phyloP scores from a whole-genome alignment of 2,329 filamentous ascomycete species.

The Sporothrix inflata region DNA sequence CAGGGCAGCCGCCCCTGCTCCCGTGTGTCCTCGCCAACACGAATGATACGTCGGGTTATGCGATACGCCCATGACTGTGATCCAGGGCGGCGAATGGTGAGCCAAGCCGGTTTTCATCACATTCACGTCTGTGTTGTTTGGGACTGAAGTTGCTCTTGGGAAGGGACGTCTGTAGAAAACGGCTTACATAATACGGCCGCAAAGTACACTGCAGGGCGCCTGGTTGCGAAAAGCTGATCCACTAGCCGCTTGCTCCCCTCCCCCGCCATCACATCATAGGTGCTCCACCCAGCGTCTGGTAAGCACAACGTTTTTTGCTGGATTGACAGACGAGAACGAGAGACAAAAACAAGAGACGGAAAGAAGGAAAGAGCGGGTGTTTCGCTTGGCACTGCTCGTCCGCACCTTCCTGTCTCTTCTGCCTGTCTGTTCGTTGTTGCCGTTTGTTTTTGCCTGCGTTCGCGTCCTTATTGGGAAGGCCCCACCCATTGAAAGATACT shows the following conservation, averaged over 20 bases:
- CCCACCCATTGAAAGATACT: not conserved
- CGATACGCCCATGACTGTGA: not conserved
- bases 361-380: not conserved
- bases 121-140: not conserved
- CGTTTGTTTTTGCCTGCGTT: not conserved
- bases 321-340: not conserved
- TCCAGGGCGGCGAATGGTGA: not conserved
- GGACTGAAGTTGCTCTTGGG: not conserved
- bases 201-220: not conserved
- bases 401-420: not conserved
- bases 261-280: constrained; percentile 27
- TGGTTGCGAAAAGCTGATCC: not conserved
- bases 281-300: constrained; percentile 5
- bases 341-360: not conserved
- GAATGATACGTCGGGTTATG: not conserved
- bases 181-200: constrained; percentile 1
- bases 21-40: not conserved
- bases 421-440: not conserved
- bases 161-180: not conserved
- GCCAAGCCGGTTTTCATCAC: not conserved
- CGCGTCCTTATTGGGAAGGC: not conserved
- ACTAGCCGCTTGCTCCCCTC: constrained; percentile 9
- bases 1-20: not conserved
- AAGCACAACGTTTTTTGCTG: not conserved
- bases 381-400: not conserved